Evolutionary conservation across 768 basidiomycete species (phyloP).

Genomic region (Steccherinum ochraceum): DNA sequence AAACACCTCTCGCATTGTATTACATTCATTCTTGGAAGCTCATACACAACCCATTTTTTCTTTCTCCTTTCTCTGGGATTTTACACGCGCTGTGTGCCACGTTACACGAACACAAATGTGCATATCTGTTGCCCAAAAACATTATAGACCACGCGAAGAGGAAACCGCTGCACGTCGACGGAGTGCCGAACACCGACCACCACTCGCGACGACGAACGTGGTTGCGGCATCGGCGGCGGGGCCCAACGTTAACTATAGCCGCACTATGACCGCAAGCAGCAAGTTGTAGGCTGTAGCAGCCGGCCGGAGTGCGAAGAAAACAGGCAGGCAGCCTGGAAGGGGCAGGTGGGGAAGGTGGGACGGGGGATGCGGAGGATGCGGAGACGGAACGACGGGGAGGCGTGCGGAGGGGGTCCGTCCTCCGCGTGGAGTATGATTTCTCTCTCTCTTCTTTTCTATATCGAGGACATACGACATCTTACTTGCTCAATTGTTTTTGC

Average conservation of each 20-base stretch:
- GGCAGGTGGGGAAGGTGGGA: not conserved
- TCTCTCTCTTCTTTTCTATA: too few species aligned
- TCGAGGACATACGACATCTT: too few species aligned
- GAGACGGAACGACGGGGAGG: conserved; percentile 8
- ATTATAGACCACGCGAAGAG: not conserved
- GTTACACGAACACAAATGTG: too few species aligned
- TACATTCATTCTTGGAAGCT: conserved; percentile 9
- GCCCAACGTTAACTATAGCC: not conserved
- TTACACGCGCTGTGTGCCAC: not conserved
- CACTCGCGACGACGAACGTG: not conserved
- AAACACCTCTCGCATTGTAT: conserved; percentile 7
- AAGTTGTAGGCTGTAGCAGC: not conserved
- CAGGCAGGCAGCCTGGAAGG: not conserved
- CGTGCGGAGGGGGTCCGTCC: too few species aligned
- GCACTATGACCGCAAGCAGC: conserved; percentile 12
- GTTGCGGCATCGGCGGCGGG: not conserved
- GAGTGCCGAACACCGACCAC: not conserved
- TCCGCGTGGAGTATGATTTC: too few species aligned
- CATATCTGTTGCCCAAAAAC: not conserved
- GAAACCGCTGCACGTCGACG: too few species aligned
- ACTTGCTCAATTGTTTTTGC: too few species aligned
- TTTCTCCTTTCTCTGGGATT: too few species aligned
- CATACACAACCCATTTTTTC: conserved; percentile 7
- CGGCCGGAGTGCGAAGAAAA: not conserved
- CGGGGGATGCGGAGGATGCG: conserved; percentile 5